These are phyloP conservation scores for Monosporozyma aquatica DNA, from an alignment of 805 yeast genomes.

Conservation along the genomic window DNA sequence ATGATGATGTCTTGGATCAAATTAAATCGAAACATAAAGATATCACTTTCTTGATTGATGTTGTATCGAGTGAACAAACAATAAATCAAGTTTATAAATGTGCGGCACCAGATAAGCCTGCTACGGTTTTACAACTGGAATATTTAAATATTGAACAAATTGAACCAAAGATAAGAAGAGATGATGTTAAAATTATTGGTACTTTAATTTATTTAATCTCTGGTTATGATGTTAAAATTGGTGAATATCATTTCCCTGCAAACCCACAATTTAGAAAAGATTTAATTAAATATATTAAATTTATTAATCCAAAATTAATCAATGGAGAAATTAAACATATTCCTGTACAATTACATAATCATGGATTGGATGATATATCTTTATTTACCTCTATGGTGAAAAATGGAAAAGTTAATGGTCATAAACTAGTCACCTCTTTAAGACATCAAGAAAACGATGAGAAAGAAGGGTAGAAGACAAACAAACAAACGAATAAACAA, in stretches of 20 bases:
- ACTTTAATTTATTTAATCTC: slow-evolving; percentile 33
- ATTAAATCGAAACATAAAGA: slow-evolving; percentile 29
- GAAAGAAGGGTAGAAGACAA: no score
- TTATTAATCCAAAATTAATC: slow-evolving; percentile 15
- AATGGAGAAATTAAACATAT: slow-evolving; percentile 27
- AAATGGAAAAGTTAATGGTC: slow-evolving; percentile 24
- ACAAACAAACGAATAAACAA: no score
- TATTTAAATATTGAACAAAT: slow-evolving; percentile 18
- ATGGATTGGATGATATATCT: slow-evolving; percentile 27
- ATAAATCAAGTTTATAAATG: slow-evolving; percentile 29
- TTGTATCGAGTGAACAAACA: slow-evolving; percentile 27
- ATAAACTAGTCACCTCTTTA: slow-evolving; percentile 20
- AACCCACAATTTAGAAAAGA: slow-evolving; percentile 19
- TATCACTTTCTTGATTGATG: slow-evolving; percentile 28
- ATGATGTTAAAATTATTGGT: slow-evolving; percentile 26
- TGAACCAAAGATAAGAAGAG: slow-evolving; percentile 24
- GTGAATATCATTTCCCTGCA: slow-evolving; percentile 19
- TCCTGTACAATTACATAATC: slow-evolving; percentile 23
- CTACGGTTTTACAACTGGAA: slow-evolving; percentile 31
- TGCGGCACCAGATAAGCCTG: slow-evolving; percentile 28
- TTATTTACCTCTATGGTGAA: slow-evolving; percentile 19
- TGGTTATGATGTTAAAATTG: slow-evolving; percentile 31
- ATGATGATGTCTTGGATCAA: slow-evolving; percentile 35
- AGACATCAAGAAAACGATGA: background rate
- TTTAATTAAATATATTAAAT: slow-evolving; percentile 24